A percentile compares a stretch with the other conserved stretches of the same genome.
Conservation (phyloP, 257 asterid species). For the Capsicum rhomboideum region DNA sequence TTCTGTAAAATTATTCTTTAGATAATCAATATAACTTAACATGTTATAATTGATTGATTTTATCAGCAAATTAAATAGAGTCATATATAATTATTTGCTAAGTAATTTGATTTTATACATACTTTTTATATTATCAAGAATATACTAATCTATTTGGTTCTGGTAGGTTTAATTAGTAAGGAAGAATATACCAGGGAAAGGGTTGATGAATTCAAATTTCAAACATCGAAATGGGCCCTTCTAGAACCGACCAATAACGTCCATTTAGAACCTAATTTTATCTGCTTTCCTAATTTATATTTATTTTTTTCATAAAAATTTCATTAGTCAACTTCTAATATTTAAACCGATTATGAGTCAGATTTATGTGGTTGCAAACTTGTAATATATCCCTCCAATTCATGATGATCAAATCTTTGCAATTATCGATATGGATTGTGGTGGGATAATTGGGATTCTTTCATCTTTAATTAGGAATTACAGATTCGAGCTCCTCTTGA, state of each 20-base stretch:
- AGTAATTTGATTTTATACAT: not conserved
- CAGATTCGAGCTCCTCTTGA: too few relatives aligned
- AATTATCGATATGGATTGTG: not conserved
- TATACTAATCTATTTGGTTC: not conserved
- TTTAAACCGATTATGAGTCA: not conserved
- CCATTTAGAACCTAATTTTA: not conserved
- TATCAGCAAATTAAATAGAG: too few relatives aligned
- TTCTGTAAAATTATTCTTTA: too few relatives aligned
- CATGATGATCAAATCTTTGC: not conserved
- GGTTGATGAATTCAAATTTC: not conserved
- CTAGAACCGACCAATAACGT: not conserved
- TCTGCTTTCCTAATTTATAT: not conserved
- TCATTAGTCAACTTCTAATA: slow-evolving; percentile 10
- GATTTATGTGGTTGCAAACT: not conserved
- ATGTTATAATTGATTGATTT: too few relatives aligned
- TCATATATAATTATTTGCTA: not conserved
- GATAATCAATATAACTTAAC: too few relatives aligned
- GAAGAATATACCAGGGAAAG: not conserved
- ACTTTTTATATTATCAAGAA: not conserved
- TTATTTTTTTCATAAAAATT: not conserved
- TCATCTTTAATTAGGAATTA: too few relatives aligned
- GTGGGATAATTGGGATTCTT: not conserved
- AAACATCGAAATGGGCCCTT: not conserved
- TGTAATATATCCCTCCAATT: not conserved
- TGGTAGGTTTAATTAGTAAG: not conserved